Evolutionary conservation across 179 eudicot species (phyloP).

Genomic region (Carnegiea gigantea): DNA sequence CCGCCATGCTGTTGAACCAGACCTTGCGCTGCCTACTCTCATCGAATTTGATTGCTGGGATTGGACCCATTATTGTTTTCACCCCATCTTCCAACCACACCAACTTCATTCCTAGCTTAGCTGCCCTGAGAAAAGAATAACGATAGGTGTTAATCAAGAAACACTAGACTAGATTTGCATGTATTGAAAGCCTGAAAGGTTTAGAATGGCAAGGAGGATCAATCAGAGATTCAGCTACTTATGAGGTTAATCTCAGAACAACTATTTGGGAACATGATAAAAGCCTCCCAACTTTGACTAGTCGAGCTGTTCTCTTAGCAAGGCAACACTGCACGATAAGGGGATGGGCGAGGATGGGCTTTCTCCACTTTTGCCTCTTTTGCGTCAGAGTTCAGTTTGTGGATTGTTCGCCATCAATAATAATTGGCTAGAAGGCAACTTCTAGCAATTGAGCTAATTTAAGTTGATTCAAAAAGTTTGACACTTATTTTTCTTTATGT

Average conservation of each 20-base stretch:
- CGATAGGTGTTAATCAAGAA: not conserved
- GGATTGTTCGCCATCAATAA: not conserved
- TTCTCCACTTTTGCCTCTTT: constrained; percentile 6
- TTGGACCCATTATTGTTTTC: constrained; percentile 74
- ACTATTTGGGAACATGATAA: not conserved
- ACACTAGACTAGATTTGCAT: not conserved
- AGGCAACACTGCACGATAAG: not conserved
- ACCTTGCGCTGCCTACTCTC: constrained; percentile 57
- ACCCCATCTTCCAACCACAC: constrained; percentile 76
- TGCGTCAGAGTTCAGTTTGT: constrained; percentile 18
- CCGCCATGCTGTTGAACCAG: constrained; percentile 95
- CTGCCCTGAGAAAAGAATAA: constrained; percentile 47
- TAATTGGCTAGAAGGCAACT: too few species aligned
- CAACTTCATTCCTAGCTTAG: constrained; percentile 69
- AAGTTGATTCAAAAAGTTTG: too few species aligned
- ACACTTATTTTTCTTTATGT: too few species aligned
- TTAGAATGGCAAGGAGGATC: not conserved
- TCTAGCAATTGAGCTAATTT: too few species aligned
- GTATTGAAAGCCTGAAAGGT: not conserved
- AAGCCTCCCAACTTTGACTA: too few species aligned
- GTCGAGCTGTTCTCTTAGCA: too few species aligned
- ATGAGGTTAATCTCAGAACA: not conserved
- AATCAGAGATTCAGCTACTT: not conserved
- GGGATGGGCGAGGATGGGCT: not conserved
- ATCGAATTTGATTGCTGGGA: constrained; percentile 67